phyloP scores from a whole-genome alignment of 208 protist genomes.

The Trypanosoma lewisi region DNA sequence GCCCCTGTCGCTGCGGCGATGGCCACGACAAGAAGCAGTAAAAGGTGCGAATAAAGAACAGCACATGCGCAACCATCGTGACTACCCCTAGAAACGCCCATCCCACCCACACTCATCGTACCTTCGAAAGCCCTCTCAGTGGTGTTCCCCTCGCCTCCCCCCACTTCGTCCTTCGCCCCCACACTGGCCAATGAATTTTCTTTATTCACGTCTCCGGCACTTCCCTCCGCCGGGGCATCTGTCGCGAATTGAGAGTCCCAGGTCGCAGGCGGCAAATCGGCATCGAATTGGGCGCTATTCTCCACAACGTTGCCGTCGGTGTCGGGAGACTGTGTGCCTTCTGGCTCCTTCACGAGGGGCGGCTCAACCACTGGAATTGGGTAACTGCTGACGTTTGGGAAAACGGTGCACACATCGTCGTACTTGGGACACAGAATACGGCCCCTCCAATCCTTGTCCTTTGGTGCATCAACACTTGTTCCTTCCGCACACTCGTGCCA shows the following conservation, averaged over 20 bases:
- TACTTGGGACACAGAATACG: not conserved
- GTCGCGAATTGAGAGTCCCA: too few relatives aligned
- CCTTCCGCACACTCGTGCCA: not conserved
- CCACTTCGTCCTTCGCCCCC: too few relatives aligned
- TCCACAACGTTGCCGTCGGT: not conserved
- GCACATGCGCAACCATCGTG: not conserved
- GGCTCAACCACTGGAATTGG: not conserved
- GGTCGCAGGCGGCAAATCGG: not conserved
- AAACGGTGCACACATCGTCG: not conserved
- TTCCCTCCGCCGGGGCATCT: too few relatives aligned
- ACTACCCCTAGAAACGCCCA: not conserved
- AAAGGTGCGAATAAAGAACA: not conserved
- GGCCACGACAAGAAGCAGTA: not conserved
- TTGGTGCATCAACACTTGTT: not conserved
- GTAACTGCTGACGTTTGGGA: not conserved
- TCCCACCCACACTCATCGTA: not conserved
- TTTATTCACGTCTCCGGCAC: too few relatives aligned
- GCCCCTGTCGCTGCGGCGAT: not conserved
- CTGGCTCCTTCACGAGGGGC: constrained; percentile 1
- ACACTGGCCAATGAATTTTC: too few relatives aligned
- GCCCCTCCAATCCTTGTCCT: not conserved
- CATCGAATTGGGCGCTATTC: not conserved
- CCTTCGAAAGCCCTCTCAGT: too few relatives aligned
- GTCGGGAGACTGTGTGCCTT: too few relatives aligned
- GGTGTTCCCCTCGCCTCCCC: too few relatives aligned